Conservation (phyloP, 306 rosid genomes). For the Carpinus viminea region DNA sequence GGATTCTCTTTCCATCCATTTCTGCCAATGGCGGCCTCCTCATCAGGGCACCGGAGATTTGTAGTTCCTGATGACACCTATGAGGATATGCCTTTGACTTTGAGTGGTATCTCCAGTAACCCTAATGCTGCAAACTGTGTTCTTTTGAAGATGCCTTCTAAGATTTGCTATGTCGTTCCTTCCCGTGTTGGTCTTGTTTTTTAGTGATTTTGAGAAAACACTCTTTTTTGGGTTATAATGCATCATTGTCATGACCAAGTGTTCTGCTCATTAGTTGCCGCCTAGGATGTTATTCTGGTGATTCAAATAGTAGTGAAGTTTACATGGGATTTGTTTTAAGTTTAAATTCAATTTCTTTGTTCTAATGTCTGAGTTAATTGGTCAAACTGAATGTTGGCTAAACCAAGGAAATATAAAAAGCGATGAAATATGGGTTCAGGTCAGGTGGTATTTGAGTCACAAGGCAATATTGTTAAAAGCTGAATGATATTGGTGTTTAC, state of each 20-base stretch:
- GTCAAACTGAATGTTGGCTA: not conserved
- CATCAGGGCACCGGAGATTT: constrained; percentile 94
- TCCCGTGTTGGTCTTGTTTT: not conserved
- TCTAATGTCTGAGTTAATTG: not conserved
- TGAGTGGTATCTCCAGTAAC: constrained; percentile 62
- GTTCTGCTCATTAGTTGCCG: not conserved
- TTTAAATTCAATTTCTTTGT: not conserved
- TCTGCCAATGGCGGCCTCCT: constrained; percentile 75
- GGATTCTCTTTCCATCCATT: constrained; percentile 93
- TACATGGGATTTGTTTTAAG: not conserved
- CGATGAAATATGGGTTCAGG: not conserved
- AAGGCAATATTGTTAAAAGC: not conserved
- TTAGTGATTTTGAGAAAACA: not conserved
- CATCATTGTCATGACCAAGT: not conserved
- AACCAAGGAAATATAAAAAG: not conserved
- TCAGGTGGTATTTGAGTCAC: not conserved
- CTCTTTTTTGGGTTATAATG: not conserved
- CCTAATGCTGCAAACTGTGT: constrained; percentile 15
- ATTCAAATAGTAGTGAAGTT: not conserved
- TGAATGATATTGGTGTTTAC: not conserved
- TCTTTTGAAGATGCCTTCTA: not conserved
- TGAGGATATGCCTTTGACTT: constrained; percentile 52
- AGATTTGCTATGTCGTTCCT: constrained; percentile 6
- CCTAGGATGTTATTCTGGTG: not conserved
- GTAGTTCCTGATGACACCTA: constrained; percentile 58